Conservation (phyloP, 768 basidiomycete species). For the Nidularia pulvinata region DNA sequence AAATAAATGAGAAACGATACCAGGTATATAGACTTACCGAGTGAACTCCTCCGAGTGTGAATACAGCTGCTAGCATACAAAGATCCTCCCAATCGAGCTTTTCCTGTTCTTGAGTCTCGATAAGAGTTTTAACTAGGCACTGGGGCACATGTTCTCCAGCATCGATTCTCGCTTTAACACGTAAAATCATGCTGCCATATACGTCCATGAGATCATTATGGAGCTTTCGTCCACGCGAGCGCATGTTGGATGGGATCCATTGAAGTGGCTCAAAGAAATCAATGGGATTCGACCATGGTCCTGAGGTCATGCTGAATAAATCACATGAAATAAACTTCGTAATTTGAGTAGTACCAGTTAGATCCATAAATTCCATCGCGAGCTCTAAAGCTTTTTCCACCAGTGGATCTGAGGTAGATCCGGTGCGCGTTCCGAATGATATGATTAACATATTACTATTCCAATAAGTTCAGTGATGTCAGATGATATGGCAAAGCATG, state of each 20-base stretch:
- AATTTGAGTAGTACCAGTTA: conserved; percentile 6
- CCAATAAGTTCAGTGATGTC: not conserved
- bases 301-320: conserved; percentile 25
- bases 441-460: conserved; percentile 36
- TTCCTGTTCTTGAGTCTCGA: conserved; percentile 28
- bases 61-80: conserved; percentile 33
- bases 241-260: conserved; percentile 31
- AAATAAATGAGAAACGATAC: not conserved
- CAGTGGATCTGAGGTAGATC: conserved; percentile 29
- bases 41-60: conserved; percentile 42
- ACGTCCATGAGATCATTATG: conserved; percentile 30
- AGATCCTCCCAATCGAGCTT: conserved; percentile 34
- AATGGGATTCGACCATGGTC: conserved; percentile 39
- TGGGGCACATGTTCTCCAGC: conserved; percentile 35
- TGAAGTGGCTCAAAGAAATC: conserved; percentile 45
- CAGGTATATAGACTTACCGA: conserved; percentile 19
- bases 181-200: conserved; percentile 34
- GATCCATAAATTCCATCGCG: conserved; percentile 40
- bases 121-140: conserved; percentile 37
- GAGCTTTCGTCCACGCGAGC: conserved; percentile 30
- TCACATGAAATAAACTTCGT: conserved; percentile 6
- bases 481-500: not conserved
- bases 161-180: conserved; percentile 29
- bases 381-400: conserved; percentile 30
- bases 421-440: conserved; percentile 37